Evolutionary conservation across 176 grass and related monocot species (phyloP).

Genomic region (Phoenix dactylifera): DNA sequence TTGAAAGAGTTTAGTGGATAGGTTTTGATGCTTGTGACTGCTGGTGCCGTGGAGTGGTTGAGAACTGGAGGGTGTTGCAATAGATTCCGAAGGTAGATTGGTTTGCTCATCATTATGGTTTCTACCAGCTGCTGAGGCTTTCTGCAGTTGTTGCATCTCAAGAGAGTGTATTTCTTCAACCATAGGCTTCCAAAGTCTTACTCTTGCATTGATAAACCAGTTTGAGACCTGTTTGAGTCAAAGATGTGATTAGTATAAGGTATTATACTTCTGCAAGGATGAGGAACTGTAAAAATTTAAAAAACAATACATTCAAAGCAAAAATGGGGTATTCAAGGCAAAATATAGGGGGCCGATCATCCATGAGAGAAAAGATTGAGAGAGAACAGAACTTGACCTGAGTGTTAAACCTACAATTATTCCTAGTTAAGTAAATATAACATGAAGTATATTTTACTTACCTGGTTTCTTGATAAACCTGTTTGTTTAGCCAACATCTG

Average conservation of each 20-base stretch:
- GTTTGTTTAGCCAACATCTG: slow-evolving; percentile 88
- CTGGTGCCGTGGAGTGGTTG: slow-evolving; percentile 42
- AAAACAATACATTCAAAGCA: too few species aligned
- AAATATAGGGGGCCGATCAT: too few species aligned
- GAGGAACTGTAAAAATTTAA: too few species aligned
- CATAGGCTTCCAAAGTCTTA: slow-evolving; percentile 98
- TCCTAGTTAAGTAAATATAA: too few species aligned
- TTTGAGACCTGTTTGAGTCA: slow-evolving; percentile 60
- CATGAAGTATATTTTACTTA: too few species aligned
- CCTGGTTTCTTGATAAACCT: slow-evolving; percentile 53
- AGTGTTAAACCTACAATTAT: too few species aligned
- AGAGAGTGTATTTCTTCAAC: slow-evolving; percentile 97
- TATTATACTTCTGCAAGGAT: too few species aligned
- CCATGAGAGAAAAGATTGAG: too few species aligned
- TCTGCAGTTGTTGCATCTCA: slow-evolving; percentile 64
- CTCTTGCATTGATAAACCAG: slow-evolving; percentile 99
- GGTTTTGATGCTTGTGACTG: slow-evolving; percentile 29
- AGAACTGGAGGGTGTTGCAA: slow-evolving; percentile 30
- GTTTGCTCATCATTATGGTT: slow-evolving; percentile 17
- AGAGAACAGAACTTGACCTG: too few species aligned
- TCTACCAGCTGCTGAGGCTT: slow-evolving; percentile 38
- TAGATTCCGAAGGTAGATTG: slow-evolving; percentile 35
- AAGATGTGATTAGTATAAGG: background rate
- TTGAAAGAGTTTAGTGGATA: slow-evolving; percentile 30
- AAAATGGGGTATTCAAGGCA: too few species aligned